These are phyloP conservation scores for Tripterygium wilfordii DNA, from an alignment of 177 flowering plant genomes.

Conservation along the genomic window DNA sequence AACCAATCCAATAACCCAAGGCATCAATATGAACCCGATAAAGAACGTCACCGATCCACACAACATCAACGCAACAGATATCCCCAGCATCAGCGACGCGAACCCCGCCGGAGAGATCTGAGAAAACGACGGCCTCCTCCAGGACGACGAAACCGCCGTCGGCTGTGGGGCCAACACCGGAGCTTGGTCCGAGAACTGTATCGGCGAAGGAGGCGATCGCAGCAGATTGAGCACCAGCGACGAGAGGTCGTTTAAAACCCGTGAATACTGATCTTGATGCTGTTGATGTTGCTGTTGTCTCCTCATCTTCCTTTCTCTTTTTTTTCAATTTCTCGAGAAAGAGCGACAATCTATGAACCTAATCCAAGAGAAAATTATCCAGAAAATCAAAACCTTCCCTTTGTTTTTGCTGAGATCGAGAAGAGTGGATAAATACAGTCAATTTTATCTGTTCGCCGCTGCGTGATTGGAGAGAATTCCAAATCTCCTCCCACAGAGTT, in stretches of 20 bases:
- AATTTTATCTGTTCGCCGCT: not conserved
- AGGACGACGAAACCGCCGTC: conserved; percentile 7
- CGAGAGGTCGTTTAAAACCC: conserved; percentile 67
- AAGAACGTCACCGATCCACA: conserved; percentile 93
- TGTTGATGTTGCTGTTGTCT: conserved; percentile 24
- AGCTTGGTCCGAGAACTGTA: conserved; percentile 21
- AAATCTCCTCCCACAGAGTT: no score
- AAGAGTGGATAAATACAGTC: not conserved
- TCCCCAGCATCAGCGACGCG: conserved; percentile 74
- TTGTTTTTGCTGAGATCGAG: not conserved
- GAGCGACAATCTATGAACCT: no score
- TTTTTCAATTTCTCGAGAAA: not conserved
- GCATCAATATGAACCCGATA: conserved; percentile 89
- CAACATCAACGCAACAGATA: conserved; percentile 77
- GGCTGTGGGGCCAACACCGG: conserved; percentile 10
- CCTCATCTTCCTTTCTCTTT: conserved; percentile 30
- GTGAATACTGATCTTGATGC: conserved; percentile 60
- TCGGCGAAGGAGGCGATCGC: conserved; percentile 45
- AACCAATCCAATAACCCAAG: conserved; percentile 86
- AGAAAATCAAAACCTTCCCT: not conserved
- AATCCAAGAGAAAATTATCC: no score
- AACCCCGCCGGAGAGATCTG: conserved; percentile 75
- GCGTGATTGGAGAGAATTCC: not conserved
- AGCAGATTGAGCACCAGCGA: conserved; percentile 53
- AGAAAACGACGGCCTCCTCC: conserved; percentile 11